Conservation (phyloP, 352 stramenopile species). For the Globisporangium polare region DNA sequence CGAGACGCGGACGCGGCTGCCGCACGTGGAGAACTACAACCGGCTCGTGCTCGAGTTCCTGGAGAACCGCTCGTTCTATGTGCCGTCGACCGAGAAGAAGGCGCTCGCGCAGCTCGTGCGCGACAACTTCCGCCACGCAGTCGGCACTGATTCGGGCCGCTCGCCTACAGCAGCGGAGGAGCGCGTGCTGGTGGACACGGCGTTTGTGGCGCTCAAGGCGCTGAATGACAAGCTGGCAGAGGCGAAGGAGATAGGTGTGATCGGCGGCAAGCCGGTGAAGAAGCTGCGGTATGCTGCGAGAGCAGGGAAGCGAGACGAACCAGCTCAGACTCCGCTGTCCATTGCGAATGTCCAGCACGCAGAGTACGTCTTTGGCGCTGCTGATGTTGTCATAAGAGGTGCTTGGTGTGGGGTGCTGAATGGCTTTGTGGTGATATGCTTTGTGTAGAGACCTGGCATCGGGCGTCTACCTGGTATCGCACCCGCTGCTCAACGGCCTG, state of each 20-base stretch:
- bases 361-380: constrained; percentile 27
- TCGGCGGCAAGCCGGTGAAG: background rate
- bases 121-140: constrained; percentile 38
- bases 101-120: constrained; percentile 39
- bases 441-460: constrained; percentile 28
- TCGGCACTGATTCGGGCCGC: background rate
- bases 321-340: constrained; percentile 6
- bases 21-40: constrained; percentile 64
- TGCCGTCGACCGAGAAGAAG: constrained; percentile 37
- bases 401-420: background rate
- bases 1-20: constrained; percentile 28
- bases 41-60: constrained; percentile 47
- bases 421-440: background rate
- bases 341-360: constrained; percentile 32
- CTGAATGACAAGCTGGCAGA: constrained; percentile 59
- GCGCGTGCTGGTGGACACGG: constrained; percentile 41
- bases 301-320: constrained; percentile 1
- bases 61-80: constrained; percentile 56
- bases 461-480: constrained; percentile 69
- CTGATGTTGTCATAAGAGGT: background rate
- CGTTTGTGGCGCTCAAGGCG: constrained; percentile 55
- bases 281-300: background rate
- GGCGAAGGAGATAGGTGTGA: constrained; percentile 31
- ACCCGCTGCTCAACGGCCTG: constrained; percentile 64
- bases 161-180: background rate